Conservation (phyloP, 2,329 filamentous ascomycete species). For the Rutstroemia sp. region DNA sequence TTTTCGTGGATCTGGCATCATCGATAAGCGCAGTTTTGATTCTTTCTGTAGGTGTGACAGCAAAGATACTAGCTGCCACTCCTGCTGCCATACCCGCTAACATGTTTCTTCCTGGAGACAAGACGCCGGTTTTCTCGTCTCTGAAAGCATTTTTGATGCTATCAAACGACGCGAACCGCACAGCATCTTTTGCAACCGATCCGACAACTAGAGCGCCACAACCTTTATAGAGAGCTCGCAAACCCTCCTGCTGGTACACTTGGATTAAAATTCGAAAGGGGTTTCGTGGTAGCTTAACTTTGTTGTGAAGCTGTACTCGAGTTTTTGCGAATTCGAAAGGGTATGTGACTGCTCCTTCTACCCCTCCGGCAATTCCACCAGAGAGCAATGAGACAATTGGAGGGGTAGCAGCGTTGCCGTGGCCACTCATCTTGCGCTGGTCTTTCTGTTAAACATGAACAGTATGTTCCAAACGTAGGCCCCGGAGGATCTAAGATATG, state of each 20-base stretch:
- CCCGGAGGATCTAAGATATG: no score
- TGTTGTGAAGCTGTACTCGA: constrained; percentile 45
- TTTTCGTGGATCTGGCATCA: constrained; percentile 16
- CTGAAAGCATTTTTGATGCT: constrained; percentile 58
- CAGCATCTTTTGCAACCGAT: constrained; percentile 52
- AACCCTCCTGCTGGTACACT: constrained; percentile 48
- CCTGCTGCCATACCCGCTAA: constrained; percentile 57
- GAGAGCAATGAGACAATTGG: constrained; percentile 21
- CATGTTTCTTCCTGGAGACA: constrained; percentile 50
- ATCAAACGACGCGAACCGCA: constrained; percentile 60
- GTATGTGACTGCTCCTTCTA: constrained; percentile 32
- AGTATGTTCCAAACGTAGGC: no score
- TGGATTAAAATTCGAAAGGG: constrained; percentile 49
- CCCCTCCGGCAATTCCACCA: constrained; percentile 21
- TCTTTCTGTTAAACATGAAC: no score
- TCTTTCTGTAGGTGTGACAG: constrained; percentile 60
- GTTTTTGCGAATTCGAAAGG: constrained; percentile 65
- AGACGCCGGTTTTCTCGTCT: constrained; percentile 44
- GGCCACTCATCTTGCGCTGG: not conserved
- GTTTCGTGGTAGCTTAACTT: constrained; percentile 40
- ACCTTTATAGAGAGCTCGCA: constrained; percentile 40
- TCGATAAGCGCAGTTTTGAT: constrained; percentile 56
- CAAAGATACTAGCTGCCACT: constrained; percentile 52
- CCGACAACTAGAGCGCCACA: constrained; percentile 19
- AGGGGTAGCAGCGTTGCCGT: constrained; percentile 6